A percentile compares a stretch with the other conserved stretches of the same genome.
These are phyloP conservation scores for Curvularia sp. DNA, from an alignment of 2,329 filamentous ascomycete genomes.

Conservation along the genomic window DNA sequence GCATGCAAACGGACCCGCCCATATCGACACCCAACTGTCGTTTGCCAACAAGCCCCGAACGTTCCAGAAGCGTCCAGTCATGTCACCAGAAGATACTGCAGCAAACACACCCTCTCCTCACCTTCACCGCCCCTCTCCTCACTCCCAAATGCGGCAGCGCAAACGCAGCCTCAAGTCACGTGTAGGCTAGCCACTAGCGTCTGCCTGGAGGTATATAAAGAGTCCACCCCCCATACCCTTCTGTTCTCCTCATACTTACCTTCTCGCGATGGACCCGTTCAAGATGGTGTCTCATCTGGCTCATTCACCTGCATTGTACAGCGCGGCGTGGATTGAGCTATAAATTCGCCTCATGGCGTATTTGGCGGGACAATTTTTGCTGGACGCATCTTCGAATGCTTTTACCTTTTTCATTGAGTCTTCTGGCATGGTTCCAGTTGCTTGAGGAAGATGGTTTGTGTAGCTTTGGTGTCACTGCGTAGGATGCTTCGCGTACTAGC, in stretches of 20 bases:
- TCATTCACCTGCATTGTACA: conserved; percentile 46
- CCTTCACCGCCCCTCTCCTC: background rate
- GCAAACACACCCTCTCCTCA: background rate
- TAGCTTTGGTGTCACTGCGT: background rate
- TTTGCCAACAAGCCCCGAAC: background rate
- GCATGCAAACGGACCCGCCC: background rate
- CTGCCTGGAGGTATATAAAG: background rate
- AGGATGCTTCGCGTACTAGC: background rate
- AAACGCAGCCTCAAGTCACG: background rate
- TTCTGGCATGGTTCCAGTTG: conserved; percentile 33
- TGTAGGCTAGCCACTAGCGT: conserved; percentile 1
- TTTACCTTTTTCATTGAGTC: conserved; percentile 49
- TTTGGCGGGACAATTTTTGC: conserved; percentile 22
- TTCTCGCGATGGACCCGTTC: conserved; percentile 33
- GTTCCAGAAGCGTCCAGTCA: background rate
- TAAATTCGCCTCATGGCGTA: conserved; percentile 41
- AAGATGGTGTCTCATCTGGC: conserved; percentile 16
- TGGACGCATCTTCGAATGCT: background rate
- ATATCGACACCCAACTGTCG: background rate
- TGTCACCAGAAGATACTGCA: background rate
- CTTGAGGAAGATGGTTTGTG: conserved; percentile 47
- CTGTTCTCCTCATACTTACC: conserved; percentile 24
- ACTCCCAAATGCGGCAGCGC: background rate
- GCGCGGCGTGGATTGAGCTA: conserved; percentile 34
- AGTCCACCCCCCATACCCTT: background rate